Evolutionary conservation across 1,284 basidiomycete species (phyloP), one percentile per base, ranked within the genome.

Genomic region (Cystobasidium slooffiae): DNA sequence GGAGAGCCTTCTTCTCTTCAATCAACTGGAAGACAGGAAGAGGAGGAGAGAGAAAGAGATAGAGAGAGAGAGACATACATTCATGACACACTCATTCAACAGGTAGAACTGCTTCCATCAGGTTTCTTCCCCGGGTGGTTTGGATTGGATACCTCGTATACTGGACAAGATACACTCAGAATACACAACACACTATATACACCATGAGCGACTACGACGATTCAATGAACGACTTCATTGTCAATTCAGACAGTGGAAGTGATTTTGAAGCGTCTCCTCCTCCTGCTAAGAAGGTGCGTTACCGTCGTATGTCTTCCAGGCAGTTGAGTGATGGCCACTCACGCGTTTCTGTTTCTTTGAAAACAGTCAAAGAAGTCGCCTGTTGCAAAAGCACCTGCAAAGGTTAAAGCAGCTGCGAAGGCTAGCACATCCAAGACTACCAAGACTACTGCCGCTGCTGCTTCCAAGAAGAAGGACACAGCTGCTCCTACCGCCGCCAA

Each of bases 241-340:
- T 73, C 53, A 24, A n/a, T 46, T 72, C 68, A 18, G 74, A 66
- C 74, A 66, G 62, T 51, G 68, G 62, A 20, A 66, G 62, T 24
- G 75, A 75, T 62, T 75, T 75, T 68, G 69, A 72, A 31, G 75
- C 49, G 20, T 49, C 56, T 24, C 74, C 68, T 24, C 43, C 49
- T 39, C 75, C 70, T 12, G 61, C 74, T 6, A 75, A 75, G 62
- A 75, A 75, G 68, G 68, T 65, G 64, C 24, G 63, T n/a, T 9
- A 20, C 31, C n/a, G 8, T 22, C 52, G n/a, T n/a, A n/a, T 37
- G 5, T 18, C 14, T 43, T 56, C 12, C n/a, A 22, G 20, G 37
- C 59, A 16, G 20, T 49, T 46, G 24, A 31, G 1, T 5, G 9
- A 8, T 18, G 47, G 8, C 5, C 31, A 9, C 37, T 14, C 5